A percentile compares a stretch with the other conserved stretches of the same genome.
Conservation (phyloP, 176 grass and related monocot genomes). For the Phoenix dactylifera region DNA sequence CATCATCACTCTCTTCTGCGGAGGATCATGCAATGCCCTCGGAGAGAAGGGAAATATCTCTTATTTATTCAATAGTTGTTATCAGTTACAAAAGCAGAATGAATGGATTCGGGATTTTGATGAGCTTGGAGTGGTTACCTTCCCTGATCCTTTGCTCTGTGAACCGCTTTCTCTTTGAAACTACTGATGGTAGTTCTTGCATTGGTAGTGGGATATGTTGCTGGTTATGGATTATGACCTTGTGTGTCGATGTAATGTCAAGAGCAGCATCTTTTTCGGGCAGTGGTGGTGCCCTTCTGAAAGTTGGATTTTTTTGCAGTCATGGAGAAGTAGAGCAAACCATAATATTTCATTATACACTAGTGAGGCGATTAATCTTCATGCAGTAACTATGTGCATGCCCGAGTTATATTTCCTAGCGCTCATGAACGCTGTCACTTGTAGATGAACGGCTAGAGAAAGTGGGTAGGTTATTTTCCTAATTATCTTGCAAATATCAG, state of each 20-base stretch:
- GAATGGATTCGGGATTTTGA: constrained; percentile 65
- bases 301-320: constrained; percentile 1
- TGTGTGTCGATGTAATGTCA: constrained; percentile 46
- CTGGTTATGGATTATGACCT: constrained; percentile 31
- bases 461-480: no score
- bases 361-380: neutral
- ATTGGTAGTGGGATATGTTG: constrained; percentile 29
- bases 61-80: constrained; percentile 94
- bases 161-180: constrained; percentile 76
- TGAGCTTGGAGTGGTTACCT: constrained; percentile 68
- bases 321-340: constrained; percentile 6
- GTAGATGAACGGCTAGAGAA: no score
- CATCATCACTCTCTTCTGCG: constrained; percentile 46
- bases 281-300: constrained; percentile 13
- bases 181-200: constrained; percentile 33
- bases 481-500: no score
- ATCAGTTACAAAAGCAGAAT: constrained; percentile 83
- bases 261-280: constrained; percentile 9
- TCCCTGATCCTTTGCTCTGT: constrained; percentile 60
- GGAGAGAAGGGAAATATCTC: constrained; percentile 71
- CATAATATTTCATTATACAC: constrained; percentile 19
- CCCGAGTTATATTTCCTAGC: no score
- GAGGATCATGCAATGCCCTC: constrained; percentile 77
- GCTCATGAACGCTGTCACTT: no score
- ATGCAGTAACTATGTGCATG: no score